These are phyloP conservation scores for Neurospora sp. DNA, from an alignment of 495 filamentous ascomycete species.

Conservation along the genomic window DNA sequence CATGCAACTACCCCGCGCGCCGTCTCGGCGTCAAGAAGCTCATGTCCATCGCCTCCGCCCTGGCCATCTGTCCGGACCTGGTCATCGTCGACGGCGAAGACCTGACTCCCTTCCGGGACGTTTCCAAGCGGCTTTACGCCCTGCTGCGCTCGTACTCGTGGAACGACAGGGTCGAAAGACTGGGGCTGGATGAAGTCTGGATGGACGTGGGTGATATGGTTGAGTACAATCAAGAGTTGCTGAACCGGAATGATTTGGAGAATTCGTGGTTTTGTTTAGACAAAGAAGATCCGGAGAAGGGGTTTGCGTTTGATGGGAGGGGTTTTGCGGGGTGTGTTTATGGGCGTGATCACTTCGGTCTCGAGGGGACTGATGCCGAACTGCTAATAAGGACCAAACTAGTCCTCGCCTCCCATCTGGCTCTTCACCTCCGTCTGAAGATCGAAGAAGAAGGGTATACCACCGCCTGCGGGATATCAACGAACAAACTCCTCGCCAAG, in stretches of 20 bases:
- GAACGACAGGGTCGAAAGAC: slow-evolving; percentile 62
- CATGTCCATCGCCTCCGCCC: slow-evolving; percentile 72
- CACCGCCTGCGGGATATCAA: slow-evolving; percentile 77
- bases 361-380: neutral
- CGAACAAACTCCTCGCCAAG: slow-evolving; percentile 76
- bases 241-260: slow-evolving; percentile 55
- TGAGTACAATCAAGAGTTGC: slow-evolving; percentile 59
- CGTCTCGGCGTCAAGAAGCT: slow-evolving; percentile 69
- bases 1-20: slow-evolving; percentile 89
- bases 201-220: slow-evolving; percentile 78
- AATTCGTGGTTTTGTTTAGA: slow-evolving; percentile 77
- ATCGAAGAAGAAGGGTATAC: slow-evolving; percentile 79
- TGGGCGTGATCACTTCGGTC: neutral
- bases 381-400: slow-evolving; percentile 41
- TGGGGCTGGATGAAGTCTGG: slow-evolving; percentile 79
- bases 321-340: slow-evolving; percentile 29
- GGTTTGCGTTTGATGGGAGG: slow-evolving; percentile 70
- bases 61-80: slow-evolving; percentile 70
- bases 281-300: slow-evolving; percentile 60
- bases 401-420: slow-evolving; percentile 64
- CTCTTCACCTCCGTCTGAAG: slow-evolving; percentile 54
- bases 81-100: slow-evolving; percentile 83
- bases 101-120: slow-evolving; percentile 73
- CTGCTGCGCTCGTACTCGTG: slow-evolving; percentile 62
- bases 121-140: slow-evolving; percentile 66